Conservation (phyloP, 2,329 filamentous ascomycete genomes). For the Aspergillus unguis region DNA sequence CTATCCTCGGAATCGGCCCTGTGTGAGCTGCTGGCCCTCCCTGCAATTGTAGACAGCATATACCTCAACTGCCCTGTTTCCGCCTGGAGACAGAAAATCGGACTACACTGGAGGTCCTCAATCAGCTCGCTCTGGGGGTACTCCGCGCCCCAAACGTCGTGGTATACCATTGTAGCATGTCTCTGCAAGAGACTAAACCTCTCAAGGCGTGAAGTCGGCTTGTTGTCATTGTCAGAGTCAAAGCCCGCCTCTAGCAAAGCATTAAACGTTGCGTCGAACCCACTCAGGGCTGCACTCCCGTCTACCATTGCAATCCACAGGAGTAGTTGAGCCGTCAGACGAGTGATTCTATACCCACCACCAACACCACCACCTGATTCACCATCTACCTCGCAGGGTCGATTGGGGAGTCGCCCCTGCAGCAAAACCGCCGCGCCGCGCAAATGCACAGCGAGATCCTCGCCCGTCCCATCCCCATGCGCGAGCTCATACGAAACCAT, state of each 20-base stretch:
- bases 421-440: not conserved
- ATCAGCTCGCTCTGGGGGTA: not conserved
- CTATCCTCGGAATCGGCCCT: not conserved
- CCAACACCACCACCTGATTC: too few species aligned
- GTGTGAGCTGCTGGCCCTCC: too few species aligned
- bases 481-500: not conserved
- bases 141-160: not conserved
- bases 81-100: not conserved
- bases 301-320: too few species aligned
- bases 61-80: not conserved
- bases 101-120: not conserved
- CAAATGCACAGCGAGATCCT: not conserved
- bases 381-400: too few species aligned
- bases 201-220: too few species aligned
- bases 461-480: not conserved
- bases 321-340: too few species aligned
- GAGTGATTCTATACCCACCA: too few species aligned
- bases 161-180: not conserved
- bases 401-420: not conserved
- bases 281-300: too few species aligned
- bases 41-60: not conserved
- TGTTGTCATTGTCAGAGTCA: too few species aligned
- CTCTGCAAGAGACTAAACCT: too few species aligned
- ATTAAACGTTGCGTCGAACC: too few species aligned
- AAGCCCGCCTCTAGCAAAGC: too few species aligned